Evolutionary conservation across 2,329 filamentous ascomycete genomes (phyloP), one percentile per base, ranked within the genome.

Genomic region (Drechslerella dactyloides): DNA sequence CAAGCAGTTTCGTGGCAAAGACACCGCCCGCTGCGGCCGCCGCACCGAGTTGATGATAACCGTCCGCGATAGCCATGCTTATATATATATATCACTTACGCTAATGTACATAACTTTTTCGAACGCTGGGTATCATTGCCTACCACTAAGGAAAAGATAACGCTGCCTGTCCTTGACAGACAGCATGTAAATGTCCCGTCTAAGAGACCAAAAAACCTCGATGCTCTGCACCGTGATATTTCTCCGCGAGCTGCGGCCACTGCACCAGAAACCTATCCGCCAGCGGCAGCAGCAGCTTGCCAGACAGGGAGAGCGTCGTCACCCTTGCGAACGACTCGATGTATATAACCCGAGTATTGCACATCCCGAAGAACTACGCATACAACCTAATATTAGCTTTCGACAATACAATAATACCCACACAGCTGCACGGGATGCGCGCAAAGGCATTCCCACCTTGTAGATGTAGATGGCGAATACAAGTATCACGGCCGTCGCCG

Each of bases 261-360:
- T 77, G 76, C 7, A 77, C 76, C 3, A 77, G 17, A 60, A 77
- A 77, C 60, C 76, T 73, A 51, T 77, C 55, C 40, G 75, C 75
- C 13, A 77, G 50, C 6, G 73, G 75, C 24, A 89, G 80, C 65
- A 99, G 82, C 40, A 97, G 81, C 78, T 86, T 88, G 0, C 93
- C 94, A 40, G 91, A 96, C 69, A 97, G 79, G 81, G 93, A 97
- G 74, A 97, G 80, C 11, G 86, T 88, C 74, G 85, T 88, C 15
- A 96, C 90, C 15, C 94, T 85, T 1, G 94, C 93, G 89, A 93
- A 97, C 19, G 90, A 94, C 82, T 99, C 94, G 27, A 97, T 85
- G 78, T 94, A 99, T 13, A 97, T 82, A 8, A 90, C 88, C 73
- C 87, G 86, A 81, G 93, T 88, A 74, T 84, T 84, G 27, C 83